Evolutionary conservation across 139 green algal species (phyloP).

Genomic region (Klebsormidium nitens): DNA sequence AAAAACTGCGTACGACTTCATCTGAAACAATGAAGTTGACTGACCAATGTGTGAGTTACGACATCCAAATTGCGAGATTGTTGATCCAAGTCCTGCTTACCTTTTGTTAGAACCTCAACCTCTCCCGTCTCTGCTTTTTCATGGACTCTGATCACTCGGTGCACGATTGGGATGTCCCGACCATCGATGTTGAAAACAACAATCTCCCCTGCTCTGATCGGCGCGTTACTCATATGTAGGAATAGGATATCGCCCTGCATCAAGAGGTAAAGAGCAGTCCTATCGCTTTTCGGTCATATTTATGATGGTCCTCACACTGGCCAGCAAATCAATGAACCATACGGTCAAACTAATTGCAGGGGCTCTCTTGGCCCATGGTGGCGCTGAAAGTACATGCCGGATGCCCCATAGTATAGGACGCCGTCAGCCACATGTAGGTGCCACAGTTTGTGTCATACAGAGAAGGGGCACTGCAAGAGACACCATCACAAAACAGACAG

Average conservation of each 20-base stretch:
- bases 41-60: too few species aligned
- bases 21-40: too few species aligned
- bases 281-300: too few species aligned
- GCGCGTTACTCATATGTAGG: slow-evolving; percentile 69
- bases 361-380: background rate
- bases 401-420: too few species aligned
- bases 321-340: background rate
- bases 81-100: slow-evolving; percentile 1
- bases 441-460: too few species aligned
- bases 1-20: slow-evolving; percentile 6
- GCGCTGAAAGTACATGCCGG: background rate
- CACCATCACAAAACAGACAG: too few species aligned
- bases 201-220: slow-evolving; percentile 64
- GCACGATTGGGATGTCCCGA: slow-evolving; percentile 95
- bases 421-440: too few species aligned
- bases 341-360: background rate
- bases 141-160: slow-evolving; percentile 73
- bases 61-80: background rate
- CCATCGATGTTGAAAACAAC: slow-evolving; percentile 94
- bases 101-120: slow-evolving; percentile 87
- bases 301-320: background rate
- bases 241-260: slow-evolving; percentile 93
- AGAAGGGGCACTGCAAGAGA: background rate
- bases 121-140: slow-evolving; percentile 9
- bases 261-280: too few species aligned